Evolutionary conservation across 2,329 filamentous ascomycete species (phyloP).

Genomic region (Myriosclerotinia curreyana): DNA sequence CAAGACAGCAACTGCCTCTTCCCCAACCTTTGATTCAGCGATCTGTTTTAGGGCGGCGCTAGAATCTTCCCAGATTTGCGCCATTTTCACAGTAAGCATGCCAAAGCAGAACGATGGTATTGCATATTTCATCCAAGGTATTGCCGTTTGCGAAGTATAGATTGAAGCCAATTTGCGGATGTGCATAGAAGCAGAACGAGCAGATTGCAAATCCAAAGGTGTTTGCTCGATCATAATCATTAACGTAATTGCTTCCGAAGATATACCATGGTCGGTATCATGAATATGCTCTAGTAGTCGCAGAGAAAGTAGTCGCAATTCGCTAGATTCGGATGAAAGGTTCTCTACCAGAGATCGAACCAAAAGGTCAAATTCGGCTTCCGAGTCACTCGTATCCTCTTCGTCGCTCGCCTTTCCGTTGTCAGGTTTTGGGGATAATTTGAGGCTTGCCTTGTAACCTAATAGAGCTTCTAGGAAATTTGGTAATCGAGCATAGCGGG

Average conservation of each 20-base stretch:
- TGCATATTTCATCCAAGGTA: constrained; percentile 65
- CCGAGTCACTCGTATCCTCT: constrained; percentile 37
- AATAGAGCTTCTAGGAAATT: constrained; percentile 65
- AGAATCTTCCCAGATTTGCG: constrained; percentile 84
- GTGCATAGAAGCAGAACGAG: constrained; percentile 77
- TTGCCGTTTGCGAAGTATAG: constrained; percentile 56
- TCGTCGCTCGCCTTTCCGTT: constrained; percentile 19
- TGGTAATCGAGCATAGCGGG: constrained; percentile 61
- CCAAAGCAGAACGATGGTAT: constrained; percentile 85
- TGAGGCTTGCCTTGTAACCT: constrained; percentile 48
- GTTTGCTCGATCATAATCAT: constrained; percentile 81
- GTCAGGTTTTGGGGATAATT: constrained; percentile 23
- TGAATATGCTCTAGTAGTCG: constrained; percentile 65
- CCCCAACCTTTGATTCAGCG: constrained; percentile 65
- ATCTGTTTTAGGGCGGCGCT: constrained; percentile 73
- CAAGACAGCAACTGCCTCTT: constrained; percentile 67
- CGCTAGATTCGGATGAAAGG: constrained; percentile 70
- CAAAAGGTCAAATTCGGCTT: constrained; percentile 58
- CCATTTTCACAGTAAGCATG: constrained; percentile 78
- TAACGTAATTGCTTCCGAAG: constrained; percentile 52
- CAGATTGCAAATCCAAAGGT: constrained; percentile 71
- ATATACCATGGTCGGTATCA: constrained; percentile 47
- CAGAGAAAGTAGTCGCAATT: constrained; percentile 69
- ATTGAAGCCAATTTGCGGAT: constrained; percentile 66
- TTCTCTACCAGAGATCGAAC: constrained; percentile 66